A percentile compares a stretch with the other conserved stretches of the same genome.
These are phyloP conservation scores for Athelia sp. DNA, from an alignment of 1,284 basidiomycete species.

Conservation along the genomic window DNA sequence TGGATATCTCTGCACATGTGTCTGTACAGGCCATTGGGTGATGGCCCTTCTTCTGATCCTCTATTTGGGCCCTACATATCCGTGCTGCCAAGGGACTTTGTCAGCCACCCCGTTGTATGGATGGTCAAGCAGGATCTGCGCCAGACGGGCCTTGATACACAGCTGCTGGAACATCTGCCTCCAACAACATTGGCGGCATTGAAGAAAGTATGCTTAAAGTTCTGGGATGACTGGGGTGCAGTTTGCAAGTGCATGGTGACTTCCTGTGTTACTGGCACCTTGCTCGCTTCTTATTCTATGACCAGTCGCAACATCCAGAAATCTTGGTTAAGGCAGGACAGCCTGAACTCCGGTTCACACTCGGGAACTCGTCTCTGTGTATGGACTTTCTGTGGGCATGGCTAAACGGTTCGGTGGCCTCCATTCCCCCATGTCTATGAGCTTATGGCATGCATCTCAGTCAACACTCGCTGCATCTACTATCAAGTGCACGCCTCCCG, in stretches of 20 bases:
- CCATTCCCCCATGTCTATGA: too few species aligned
- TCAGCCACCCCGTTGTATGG: conserved; percentile 74
- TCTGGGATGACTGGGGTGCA: conserved; percentile 53
- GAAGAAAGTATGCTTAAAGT: conserved; percentile 43
- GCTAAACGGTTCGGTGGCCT: conserved; percentile 61
- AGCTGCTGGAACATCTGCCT: conserved; percentile 43
- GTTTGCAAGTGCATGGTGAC: conserved; percentile 44
- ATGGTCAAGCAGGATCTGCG: conserved; percentile 29
- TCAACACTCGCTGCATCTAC: conserved; percentile 85
- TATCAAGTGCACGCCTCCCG: conserved; percentile 54
- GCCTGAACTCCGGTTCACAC: neutral
- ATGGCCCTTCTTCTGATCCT: conserved; percentile 43
- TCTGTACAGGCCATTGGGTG: conserved; percentile 26
- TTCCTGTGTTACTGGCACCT: conserved; percentile 12
- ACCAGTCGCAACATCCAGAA: conserved; percentile 7
- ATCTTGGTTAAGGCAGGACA: conserved; percentile 8
- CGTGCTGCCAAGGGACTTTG: conserved; percentile 64
- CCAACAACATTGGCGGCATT: conserved; percentile 44
- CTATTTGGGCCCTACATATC: conserved; percentile 76
- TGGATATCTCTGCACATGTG: conserved; percentile 37
- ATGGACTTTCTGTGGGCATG: conserved; percentile 76
- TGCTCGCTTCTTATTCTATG: conserved; percentile 4
- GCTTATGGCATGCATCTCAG: conserved; percentile 30
- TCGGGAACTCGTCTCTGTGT: neutral
- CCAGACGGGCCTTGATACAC: conserved; percentile 10